Evolutionary conservation across 2,329 filamentous ascomycete species (phyloP), one percentile per base, ranked within the genome.

Genomic region (Alternaria consortialis): DNA sequence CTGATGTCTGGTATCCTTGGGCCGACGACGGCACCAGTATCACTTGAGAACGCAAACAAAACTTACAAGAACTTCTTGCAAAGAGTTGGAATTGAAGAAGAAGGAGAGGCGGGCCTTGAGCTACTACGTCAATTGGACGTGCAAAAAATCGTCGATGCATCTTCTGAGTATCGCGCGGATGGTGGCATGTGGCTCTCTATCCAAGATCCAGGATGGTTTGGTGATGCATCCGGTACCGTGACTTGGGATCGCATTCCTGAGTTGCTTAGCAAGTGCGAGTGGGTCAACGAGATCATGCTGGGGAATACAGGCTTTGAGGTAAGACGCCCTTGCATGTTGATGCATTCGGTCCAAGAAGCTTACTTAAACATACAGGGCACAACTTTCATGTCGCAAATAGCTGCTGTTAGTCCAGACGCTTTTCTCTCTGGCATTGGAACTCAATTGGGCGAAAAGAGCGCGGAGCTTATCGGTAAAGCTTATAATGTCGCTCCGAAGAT

Each of bases 281-380:
- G 83, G 82, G 81, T 80, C 29, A 66, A 80, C 31, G 75, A 77
- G 17, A 62, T 84, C 11, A 65, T 84, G 11, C 74, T 85, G 15
- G 84, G 83, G 1, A 78, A 81, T 63, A 80, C 80, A 25, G 74
- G 79, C 46, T 79, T 80, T 58, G 83, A 84, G 73, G 80, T 80
- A 72, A 36, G 53, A 20, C 56, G 71, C 23, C 4, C 12, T 23
- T 52, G 20, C 17, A 7, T 12, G 7, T 3, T 13, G 2, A 12
- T 72, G 39, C 7, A 9, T 20, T 11, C 31, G 39, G 7, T 5
- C 2, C 15, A 7, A 20, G 17, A 27, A 15, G 4, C 42, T 58
- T 17, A 53, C 17, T 11, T 5, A 20, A 3, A n/a, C 3, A 11
- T 11, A 15, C 29, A 65, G 53, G 63, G 65, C 5, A 56, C 54